These are phyloP conservation scores for Rubus idaeus DNA, from an alignment of 306 rosid genomes.

Conservation along the genomic window DNA sequence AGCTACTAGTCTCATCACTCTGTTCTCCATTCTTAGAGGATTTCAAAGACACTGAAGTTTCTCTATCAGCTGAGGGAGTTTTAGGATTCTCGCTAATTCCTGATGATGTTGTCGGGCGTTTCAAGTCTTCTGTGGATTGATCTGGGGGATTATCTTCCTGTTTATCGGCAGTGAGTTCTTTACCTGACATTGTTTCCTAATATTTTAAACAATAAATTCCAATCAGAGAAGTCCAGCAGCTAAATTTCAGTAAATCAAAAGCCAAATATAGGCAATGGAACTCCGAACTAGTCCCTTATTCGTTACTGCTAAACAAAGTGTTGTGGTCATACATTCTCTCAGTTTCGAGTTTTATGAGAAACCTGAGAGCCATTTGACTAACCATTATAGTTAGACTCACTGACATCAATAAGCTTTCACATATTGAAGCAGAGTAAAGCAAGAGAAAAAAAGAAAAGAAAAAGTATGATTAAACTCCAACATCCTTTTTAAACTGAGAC, in stretches of 20 bases:
- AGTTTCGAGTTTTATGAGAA: not conserved
- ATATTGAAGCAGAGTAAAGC: not conserved
- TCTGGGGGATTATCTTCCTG: constrained; percentile 39
- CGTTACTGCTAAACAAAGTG: not conserved
- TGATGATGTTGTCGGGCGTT: constrained; percentile 45
- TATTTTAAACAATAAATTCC: constrained; percentile 24
- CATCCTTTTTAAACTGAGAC: not conserved
- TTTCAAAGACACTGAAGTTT: constrained; percentile 38
- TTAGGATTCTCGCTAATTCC: constrained; percentile 43
- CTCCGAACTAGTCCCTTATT: not conserved
- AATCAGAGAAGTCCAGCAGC: constrained; percentile 18
- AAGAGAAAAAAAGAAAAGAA: not conserved
- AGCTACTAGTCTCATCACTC: constrained; percentile 47
- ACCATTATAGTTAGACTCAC: not conserved
- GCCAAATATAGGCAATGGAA: constrained; percentile 5
- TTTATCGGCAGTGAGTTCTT: constrained; percentile 39
- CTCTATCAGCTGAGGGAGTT: constrained; percentile 51
- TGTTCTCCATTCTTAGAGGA: constrained; percentile 50
- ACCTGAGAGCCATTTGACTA: not conserved
- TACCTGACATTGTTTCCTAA: constrained; percentile 49
- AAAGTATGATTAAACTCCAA: not conserved
- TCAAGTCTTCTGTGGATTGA: constrained; percentile 39
- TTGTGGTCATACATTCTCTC: not conserved
- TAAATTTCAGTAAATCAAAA: not conserved
- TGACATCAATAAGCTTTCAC: not conserved